Evolutionary conservation across 306 rosid genomes (phyloP).

Genomic region (Castanopsis chinensis): DNA sequence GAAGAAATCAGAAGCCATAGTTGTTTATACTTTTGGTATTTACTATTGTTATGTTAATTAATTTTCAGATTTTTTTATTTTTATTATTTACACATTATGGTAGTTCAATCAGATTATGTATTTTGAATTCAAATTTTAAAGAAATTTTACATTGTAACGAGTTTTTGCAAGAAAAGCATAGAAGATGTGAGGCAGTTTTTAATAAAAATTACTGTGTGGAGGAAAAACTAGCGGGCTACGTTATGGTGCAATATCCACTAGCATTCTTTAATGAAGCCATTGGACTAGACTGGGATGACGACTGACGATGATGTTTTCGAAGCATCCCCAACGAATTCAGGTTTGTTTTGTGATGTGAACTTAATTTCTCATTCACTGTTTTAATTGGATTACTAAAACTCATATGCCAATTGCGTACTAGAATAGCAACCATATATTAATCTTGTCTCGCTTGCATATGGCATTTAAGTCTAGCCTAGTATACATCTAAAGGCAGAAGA

Average conservation of each 20-base stretch:
- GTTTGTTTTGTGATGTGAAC: constrained; percentile 4
- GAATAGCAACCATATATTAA: not conserved
- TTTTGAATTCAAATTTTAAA: not conserved
- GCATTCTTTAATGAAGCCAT: constrained; percentile 56
- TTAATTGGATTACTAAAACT: not conserved
- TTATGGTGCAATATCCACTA: constrained; percentile 50
- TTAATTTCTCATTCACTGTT: not conserved
- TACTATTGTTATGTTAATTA: no score
- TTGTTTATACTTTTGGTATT: no score
- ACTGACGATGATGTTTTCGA: constrained; percentile 21
- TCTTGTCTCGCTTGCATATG: not conserved
- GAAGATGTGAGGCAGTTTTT: constrained; percentile 52
- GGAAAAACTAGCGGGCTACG: constrained; percentile 38
- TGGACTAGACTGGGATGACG: constrained; percentile 49
- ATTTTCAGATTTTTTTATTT: no score
- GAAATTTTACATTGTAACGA: constrained; percentile 5
- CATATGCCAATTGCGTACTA: not conserved
- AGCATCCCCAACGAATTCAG: constrained; percentile 16
- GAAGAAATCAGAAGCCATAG: no score
- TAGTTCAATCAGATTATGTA: no score
- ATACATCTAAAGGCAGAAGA: no score
- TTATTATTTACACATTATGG: no score
- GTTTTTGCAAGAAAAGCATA: constrained; percentile 43
- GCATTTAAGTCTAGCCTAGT: no score
- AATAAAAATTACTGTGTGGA: constrained; percentile 31